Conservation (phyloP, 352 stramenopile species). For the Phytophthora hibernalis region DNA sequence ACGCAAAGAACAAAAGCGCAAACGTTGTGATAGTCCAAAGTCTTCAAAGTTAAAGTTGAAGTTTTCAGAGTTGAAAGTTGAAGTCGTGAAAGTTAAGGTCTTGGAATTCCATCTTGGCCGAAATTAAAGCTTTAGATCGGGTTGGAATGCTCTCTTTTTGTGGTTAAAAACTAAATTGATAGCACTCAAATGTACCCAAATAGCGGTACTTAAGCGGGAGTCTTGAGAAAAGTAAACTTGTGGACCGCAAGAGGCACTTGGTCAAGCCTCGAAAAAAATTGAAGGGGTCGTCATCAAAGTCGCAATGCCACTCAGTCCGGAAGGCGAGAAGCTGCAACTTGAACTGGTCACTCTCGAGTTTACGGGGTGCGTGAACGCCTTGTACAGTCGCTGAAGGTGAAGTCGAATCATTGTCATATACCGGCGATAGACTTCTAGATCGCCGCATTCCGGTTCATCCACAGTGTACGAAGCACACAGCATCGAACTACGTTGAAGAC, state of each 20-base stretch:
- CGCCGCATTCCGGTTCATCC: slow-evolving; percentile 17
- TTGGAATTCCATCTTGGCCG: no score
- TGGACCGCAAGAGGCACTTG: not conserved
- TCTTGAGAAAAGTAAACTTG: not conserved
- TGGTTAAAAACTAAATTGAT: not conserved
- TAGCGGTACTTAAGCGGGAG: not conserved
- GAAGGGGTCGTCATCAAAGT: slow-evolving; percentile 2
- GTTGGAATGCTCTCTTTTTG: no score
- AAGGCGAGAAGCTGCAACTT: slow-evolving; percentile 7
- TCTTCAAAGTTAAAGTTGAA: no score
- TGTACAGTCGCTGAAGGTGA: slow-evolving; percentile 10
- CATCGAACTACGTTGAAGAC: slow-evolving; percentile 14
- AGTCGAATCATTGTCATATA: slow-evolving; percentile 7
- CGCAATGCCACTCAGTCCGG: not conserved
- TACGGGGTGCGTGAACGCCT: not conserved
- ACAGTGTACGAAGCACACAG: slow-evolving; percentile 7
- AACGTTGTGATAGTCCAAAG: no score
- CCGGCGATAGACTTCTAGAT: not conserved
- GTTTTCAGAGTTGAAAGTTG: no score
- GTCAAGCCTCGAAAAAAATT: no score
- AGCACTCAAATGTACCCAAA: not conserved
- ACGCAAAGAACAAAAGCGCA: no score
- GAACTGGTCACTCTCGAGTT: not conserved
- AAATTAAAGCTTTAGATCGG: no score
- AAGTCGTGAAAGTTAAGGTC: no score